Conservation (phyloP, 164 flowering plant species). For the Echeveria elegans region DNA sequence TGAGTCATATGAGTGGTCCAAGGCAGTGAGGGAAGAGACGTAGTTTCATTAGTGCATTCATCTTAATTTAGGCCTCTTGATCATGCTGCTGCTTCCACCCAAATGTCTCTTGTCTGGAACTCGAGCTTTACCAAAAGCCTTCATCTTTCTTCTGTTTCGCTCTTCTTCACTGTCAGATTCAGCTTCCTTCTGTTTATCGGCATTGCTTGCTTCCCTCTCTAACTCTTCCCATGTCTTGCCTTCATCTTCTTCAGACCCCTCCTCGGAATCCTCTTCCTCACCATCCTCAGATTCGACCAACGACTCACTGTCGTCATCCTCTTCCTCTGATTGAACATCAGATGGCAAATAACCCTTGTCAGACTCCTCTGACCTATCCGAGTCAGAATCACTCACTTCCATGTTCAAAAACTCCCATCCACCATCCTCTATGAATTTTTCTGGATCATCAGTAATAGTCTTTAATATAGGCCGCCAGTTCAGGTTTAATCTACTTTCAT, state of each 20-base stretch:
- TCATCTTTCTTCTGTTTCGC: slow-evolving; percentile 56
- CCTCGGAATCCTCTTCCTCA: slow-evolving; percentile 57
- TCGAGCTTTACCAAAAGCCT: slow-evolving; percentile 61
- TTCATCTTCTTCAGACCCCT: slow-evolving; percentile 61
- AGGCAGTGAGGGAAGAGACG: background rate
- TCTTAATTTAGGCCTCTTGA: slow-evolving; percentile 45
- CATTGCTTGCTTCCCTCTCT: slow-evolving; percentile 85
- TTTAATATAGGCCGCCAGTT: slow-evolving; percentile 68
- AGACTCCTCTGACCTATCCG: slow-evolving; percentile 59
- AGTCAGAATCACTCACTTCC: slow-evolving; percentile 74
- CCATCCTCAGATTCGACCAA: slow-evolving; percentile 81
- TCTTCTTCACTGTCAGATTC: slow-evolving; percentile 85
- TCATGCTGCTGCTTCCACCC: slow-evolving; percentile 21
- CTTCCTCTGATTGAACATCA: slow-evolving; percentile 58
- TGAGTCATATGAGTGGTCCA: background rate
- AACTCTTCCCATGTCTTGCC: slow-evolving; percentile 93
- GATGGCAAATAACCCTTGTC: slow-evolving; percentile 74
- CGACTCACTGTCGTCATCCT: slow-evolving; percentile 53
- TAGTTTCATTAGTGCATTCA: slow-evolving; percentile 10
- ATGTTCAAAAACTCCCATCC: slow-evolving; percentile 86
- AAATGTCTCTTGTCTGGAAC: slow-evolving; percentile 21
- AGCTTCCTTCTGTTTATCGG: slow-evolving; percentile 61
- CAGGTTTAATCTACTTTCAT: slow-evolving; percentile 69
- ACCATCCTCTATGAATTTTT: slow-evolving; percentile 65
- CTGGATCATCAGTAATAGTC: slow-evolving; percentile 66